Percentiles rank a stretch among this genome's conserved stretches.
Conservation (phyloP, 768 basidiomycete genomes). For the Daedalea quercina region DNA sequence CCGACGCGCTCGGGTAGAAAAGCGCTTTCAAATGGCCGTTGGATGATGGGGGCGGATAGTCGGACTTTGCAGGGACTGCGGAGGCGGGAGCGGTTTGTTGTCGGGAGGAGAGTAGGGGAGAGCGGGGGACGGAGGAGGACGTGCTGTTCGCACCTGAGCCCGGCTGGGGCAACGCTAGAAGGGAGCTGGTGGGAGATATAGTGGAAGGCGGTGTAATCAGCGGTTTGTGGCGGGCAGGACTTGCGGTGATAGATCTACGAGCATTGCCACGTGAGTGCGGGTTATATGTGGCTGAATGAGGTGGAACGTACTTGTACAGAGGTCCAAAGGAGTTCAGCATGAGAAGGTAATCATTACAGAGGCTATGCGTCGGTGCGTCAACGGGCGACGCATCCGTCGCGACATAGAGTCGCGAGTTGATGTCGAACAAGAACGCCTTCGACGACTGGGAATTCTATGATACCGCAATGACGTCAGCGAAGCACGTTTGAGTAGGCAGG, state of each 20-base stretch:
- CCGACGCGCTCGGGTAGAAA: conserved; percentile 66
- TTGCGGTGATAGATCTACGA: conserved; percentile 8
- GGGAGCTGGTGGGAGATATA: conserved; percentile 2
- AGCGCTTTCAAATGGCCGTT: conserved; percentile 29
- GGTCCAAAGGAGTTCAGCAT: conserved; percentile 83
- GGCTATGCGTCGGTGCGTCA: conserved; percentile 79
- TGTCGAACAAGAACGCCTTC: conserved; percentile 93
- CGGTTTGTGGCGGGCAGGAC: conserved; percentile 4
- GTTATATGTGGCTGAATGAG: not conserved
- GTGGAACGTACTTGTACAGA: conserved; percentile 62
- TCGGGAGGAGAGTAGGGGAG: not conserved
- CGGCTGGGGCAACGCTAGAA: not conserved
- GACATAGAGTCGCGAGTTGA: conserved; percentile 77
- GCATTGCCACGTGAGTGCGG: no score
- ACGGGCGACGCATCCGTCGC: conserved; percentile 92
- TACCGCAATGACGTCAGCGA: not conserved
- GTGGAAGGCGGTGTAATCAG: conserved; percentile 1
- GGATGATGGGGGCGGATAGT: conserved; percentile 18
- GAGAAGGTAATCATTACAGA: conserved; percentile 87
- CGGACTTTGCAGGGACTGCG: conserved; percentile 17
- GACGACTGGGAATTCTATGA: conserved; percentile 82
- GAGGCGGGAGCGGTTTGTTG: not conserved
- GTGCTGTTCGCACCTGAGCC: not conserved
- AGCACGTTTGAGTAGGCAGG: not conserved
- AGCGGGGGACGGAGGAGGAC: not conserved